Evolutionary conservation across 2,329 filamentous ascomycete species (phyloP), one percentile per base, ranked within the genome.

Genomic region (Aspergillus transmontanensis): DNA sequence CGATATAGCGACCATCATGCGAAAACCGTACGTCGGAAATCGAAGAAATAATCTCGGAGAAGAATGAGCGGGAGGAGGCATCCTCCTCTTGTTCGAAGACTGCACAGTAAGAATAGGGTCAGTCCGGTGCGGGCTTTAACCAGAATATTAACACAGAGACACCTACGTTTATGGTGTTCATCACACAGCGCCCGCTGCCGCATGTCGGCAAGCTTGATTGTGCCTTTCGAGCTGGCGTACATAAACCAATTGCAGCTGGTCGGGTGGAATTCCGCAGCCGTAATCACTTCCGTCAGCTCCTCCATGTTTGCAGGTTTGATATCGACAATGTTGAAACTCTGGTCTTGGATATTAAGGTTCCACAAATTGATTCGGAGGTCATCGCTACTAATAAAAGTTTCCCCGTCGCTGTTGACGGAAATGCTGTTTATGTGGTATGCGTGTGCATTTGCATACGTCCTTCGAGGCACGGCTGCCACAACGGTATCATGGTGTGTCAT

Each of bases 261-360:
- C 6, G 95, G 95, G 76, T 99, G 95, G 75, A 99, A 99, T 76
- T 99, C 95, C 59, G 95, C 95, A 48, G 95, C 95, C 14, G 95
- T 99, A 76, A 99, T 98, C 71, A 99, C 95, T 80, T 99, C 95
- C 0, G 95, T 99, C 68, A 99, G 85, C 83, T 99, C 95, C 81
- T 99, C 95, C 95, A 99, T 99, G 79, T 99, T 99, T 46, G 95
- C 95, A 10, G 95, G 95, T 81, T 99, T 99, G 85, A 99, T 99
- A 79, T 99, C 95, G 66, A 99, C 95, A 76, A 99, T 99, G 82
- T 99, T 99, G 87, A 99, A 99, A 83, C 95, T 98, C 82, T 98
- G 94, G 73, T 98, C 94, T 79, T 99, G 95, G 68, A 99, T 99
- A 80, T 98, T 98, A 72, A 98, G 85, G 78, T 99, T 98, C 95